Conservation (phyloP, 441 rosid species). For the Mallotus repandus region DNA sequence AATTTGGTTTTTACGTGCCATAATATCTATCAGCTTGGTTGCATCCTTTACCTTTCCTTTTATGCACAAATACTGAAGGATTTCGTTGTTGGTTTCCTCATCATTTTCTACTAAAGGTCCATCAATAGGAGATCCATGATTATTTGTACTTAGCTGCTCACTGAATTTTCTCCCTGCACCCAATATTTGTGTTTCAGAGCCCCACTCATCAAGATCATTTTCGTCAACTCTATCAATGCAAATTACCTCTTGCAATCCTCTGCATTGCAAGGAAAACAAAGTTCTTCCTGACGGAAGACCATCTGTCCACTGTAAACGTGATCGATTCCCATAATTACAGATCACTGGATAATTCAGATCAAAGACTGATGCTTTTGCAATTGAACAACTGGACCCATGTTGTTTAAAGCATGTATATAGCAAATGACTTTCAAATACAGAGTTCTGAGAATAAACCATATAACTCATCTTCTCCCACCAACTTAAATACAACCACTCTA, state of each 20-base stretch:
- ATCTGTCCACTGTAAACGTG: constrained; percentile 29
- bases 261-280: constrained; percentile 30
- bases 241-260: constrained; percentile 37
- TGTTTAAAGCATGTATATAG: constrained; percentile 31
- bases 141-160: constrained; percentile 32
- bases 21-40: constrained; percentile 54
- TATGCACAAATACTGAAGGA: constrained; percentile 56
- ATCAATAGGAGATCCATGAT: constrained; percentile 33
- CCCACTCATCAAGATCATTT: constrained; percentile 43
- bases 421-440: constrained; percentile 31
- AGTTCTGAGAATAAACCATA: constrained; percentile 34
- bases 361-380: constrained; percentile 16
- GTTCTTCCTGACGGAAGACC: constrained; percentile 28
- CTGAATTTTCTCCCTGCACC: constrained; percentile 27
- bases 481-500: constrained; percentile 7
- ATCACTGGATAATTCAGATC: constrained; percentile 22
- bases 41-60: constrained; percentile 54
- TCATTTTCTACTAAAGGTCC: constrained; percentile 56
- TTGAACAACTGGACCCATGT: constrained; percentile 19
- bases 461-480: constrained; percentile 42
- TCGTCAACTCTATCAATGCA: constrained; percentile 39
- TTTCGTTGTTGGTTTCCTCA: constrained; percentile 58
- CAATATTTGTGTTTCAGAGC: constrained; percentile 31
- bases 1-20: constrained; percentile 72
- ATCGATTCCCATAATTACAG: constrained; percentile 10